Percentiles rank a stretch among this genome's conserved stretches.
These are phyloP conservation scores for Pneumocystis oryctolagi DNA, from an alignment of 1,139 yeast species.

Conservation along the genomic window DNA sequence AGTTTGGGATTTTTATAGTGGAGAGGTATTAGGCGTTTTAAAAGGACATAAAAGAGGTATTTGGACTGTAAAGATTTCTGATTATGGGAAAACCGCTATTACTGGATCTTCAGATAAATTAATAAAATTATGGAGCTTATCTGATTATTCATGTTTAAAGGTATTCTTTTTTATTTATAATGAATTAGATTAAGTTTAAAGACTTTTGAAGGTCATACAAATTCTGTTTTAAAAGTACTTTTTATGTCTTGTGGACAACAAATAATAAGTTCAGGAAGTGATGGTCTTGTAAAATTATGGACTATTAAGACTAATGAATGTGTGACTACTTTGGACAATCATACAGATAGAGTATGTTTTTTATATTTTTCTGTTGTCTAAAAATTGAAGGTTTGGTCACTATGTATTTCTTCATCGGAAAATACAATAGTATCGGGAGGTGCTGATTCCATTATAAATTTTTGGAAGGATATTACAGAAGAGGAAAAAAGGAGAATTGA, in stretches of 20 bases:
- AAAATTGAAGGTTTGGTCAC: conserved; percentile 53
- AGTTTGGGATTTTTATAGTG: conserved; percentile 67
- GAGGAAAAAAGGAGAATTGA: conserved; percentile 40
- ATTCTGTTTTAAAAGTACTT: conserved; percentile 70
- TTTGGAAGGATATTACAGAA: conserved; percentile 80
- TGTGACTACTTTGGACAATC: conserved; percentile 71
- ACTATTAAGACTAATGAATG: conserved; percentile 64
- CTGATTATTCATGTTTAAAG: conserved; percentile 48
- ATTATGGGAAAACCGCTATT: conserved; percentile 52
- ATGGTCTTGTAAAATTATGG: conserved; percentile 88
- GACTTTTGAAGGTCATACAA: conserved; percentile 89
- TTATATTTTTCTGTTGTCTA: not conserved
- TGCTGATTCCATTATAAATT: conserved; percentile 80
- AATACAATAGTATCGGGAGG: conserved; percentile 67
- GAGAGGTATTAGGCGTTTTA: conserved; percentile 72
- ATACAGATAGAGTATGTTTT: conserved; percentile 46
- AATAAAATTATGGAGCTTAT: conserved; percentile 72
- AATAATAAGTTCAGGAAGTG: conserved; percentile 78
- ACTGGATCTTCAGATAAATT: conserved; percentile 89
- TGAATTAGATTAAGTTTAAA: conserved; percentile 20
- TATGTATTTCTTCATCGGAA: conserved; percentile 53
- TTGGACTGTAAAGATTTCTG: conserved; percentile 79
- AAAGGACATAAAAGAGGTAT: conserved; percentile 88
- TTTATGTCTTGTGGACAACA: conserved; percentile 56
- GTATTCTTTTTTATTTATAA: not conserved